Evolutionary conservation across 768 basidiomycete genomes (phyloP), one percentile per base, ranked within the genome.

Genomic region (Clitopilus hobsonii): DNA sequence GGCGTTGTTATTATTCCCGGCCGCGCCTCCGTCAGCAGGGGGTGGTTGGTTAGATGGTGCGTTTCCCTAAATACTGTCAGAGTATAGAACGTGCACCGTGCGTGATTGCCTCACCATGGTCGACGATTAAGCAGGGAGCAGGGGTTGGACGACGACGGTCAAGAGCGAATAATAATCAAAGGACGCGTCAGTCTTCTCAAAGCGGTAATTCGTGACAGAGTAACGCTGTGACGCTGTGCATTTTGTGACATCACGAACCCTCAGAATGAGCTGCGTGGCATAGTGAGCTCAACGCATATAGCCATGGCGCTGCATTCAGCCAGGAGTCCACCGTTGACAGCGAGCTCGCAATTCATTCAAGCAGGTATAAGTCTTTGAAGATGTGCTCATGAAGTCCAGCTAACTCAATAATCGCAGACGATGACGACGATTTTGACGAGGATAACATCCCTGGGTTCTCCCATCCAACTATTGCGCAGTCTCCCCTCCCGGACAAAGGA

Each of bases 341-440:
- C 85, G 14, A 80, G 74, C 53, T 86, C 88, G 5, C 89, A 85
- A 63, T 92, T 89, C 62, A 91, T 92, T 58, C 88, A 87, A 75
- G 86, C 89, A 65, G 90, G 90, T 82, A n/a, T n/a, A 57, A 54
- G 68, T 63, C n/a, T 18, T 38, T 23, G 28, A 4, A 3, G 14
- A 11, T 2, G 22, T 6, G 2, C 36, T 18, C 10, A 26, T 10
- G 8, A 26, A 22, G 13, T 38, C 5, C 28, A 62, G 38, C 67
- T 27, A 52, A n/a, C 41, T 26, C 32, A 53, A 7, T 26, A 16
- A 32, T 53, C 69, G 57, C 63, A 69, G 89, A 91, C 61, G 87
- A 89, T 57, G 90, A 91, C 38, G 91, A 91, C 58, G 91, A 94
- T 68, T 66, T 91, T 48, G 84, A 91, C 69, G 91, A 94, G 64